Evolutionary conservation across 345 rosid species (phyloP), one percentile per base, ranked within the genome.

Genomic region (Psidium friedrichsthalianum): DNA sequence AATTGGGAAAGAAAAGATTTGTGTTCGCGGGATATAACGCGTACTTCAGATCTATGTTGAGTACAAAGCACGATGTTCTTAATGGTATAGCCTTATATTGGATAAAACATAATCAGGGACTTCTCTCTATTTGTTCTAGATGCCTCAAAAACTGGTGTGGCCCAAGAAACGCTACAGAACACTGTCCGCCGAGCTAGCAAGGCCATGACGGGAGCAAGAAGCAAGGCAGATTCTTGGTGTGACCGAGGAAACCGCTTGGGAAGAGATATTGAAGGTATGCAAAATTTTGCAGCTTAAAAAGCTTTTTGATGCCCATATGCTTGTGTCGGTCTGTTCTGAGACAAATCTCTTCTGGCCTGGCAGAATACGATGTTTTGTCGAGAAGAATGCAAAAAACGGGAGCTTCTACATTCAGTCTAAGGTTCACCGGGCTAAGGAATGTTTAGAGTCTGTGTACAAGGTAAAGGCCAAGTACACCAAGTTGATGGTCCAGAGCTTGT

Each of bases 371-470:
- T 47, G 83, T 55, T 7, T 87, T 97, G 81, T 97, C 51, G 98
- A 95, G 91, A 93, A 86, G 44, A 97, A 97, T 51, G 94, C 95
- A 0, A 93, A 94, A 90, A 94, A 89, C 1, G 98, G 98, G 27
- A 96, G 98, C 91, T 96, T 97, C 87, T 97, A 97, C 90, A 89
- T 97, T 84, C 99, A 97, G 85, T 96, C 99, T 15, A 97, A 97
- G 93, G 98, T 94, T 89, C 98, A 86, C 88, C 89, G 95, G 85
- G 99, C 99, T 27, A 97, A 97, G 86, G 98, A 97, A 89, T 94
- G 98, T 89, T 86, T 96, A 85, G 99, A 97, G 89, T 89, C 86
- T 42, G 85, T 81, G n/a, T 56, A 92, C 87, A 12, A 89, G 86
- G 87, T 61, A 91, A 94, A 90, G 92, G 86, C 24, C 91, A 89